phyloP scores from a whole-genome alignment of 495 filamentous ascomycete genomes.

The Penicillium coprophilum region DNA sequence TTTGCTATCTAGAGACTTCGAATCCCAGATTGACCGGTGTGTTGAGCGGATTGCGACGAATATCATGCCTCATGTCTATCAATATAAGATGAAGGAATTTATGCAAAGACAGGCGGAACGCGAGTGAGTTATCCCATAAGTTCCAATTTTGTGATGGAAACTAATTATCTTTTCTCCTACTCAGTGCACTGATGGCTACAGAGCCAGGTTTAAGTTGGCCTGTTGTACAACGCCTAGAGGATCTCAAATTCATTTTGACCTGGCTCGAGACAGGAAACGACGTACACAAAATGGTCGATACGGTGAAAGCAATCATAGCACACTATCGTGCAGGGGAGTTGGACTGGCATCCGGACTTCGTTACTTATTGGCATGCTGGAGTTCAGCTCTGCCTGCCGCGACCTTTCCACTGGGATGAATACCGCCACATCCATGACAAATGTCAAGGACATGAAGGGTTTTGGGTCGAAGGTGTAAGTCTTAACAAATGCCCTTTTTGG shows the following conservation, averaged over 20 bases:
- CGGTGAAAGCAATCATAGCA: background rate
- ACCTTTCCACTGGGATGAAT: conserved; percentile 6
- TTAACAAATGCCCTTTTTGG: background rate
- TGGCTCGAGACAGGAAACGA: background rate
- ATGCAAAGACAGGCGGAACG: background rate
- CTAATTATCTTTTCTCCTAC: background rate
- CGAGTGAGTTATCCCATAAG: background rate
- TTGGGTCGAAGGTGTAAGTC: conserved; percentile 17
- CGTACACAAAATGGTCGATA: background rate
- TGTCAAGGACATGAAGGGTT: background rate
- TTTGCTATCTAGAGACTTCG: conserved; percentile 6
- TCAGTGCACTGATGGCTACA: background rate
- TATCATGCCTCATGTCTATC: conserved; percentile 18
- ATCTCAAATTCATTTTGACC: background rate
- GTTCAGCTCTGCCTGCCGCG: conserved; percentile 4
- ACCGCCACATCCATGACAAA: background rate
- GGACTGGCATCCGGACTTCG: conserved; percentile 2
- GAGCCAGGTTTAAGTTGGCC: background rate
- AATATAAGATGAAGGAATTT: conserved; percentile 2
- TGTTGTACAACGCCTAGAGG: background rate
- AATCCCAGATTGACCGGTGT: conserved; percentile 17
- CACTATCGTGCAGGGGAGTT: background rate
- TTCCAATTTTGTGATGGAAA: background rate
- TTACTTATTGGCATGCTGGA: conserved; percentile 14
- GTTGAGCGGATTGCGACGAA: conserved; percentile 12